Evolutionary conservation across 1,284 basidiomycete species (phyloP).

Genomic region (Naganishia sp.): DNA sequence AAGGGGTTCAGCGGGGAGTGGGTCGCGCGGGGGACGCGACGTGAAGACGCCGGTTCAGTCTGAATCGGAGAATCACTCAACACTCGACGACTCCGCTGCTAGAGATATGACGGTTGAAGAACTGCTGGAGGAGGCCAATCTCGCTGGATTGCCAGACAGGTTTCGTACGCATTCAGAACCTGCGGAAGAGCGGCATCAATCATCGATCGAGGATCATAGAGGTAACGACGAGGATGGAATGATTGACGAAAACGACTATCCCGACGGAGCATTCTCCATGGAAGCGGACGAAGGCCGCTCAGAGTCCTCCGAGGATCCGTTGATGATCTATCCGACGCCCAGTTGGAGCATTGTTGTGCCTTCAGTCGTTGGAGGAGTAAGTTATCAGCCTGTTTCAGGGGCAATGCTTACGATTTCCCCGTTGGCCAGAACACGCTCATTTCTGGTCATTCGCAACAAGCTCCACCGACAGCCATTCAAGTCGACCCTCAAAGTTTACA

Average conservation of each 20-base stretch:
- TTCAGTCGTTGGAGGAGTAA: no score
- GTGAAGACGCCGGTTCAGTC: neutral
- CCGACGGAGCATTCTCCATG: neutral
- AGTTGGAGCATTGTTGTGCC: neutral
- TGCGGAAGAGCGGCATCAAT: neutral
- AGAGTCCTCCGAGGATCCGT: neutral
- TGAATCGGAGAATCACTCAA: neutral
- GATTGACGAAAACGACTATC: neutral
- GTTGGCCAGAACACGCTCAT: no score
- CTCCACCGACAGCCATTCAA: no score
- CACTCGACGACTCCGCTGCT: neutral
- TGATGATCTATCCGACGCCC: neutral
- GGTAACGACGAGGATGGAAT: neutral
- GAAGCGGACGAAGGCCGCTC: neutral
- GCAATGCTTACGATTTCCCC: no score
- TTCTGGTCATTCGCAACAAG: no score
- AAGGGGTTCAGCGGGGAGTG: neutral
- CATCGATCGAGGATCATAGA: neutral
- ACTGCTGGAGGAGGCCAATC: conserved; percentile 1
- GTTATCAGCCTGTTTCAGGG: no score
- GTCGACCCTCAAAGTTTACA: no score
- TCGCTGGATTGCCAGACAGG: conserved; percentile 10
- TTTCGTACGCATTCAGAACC: neutral
- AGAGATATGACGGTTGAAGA: neutral
- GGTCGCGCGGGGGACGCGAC: neutral